Percentiles rank a stretch among this genome's conserved stretches.
phyloP scores from a whole-genome alignment of 192 early-diverging fungal species.

The Oehlia diaphana region DNA sequence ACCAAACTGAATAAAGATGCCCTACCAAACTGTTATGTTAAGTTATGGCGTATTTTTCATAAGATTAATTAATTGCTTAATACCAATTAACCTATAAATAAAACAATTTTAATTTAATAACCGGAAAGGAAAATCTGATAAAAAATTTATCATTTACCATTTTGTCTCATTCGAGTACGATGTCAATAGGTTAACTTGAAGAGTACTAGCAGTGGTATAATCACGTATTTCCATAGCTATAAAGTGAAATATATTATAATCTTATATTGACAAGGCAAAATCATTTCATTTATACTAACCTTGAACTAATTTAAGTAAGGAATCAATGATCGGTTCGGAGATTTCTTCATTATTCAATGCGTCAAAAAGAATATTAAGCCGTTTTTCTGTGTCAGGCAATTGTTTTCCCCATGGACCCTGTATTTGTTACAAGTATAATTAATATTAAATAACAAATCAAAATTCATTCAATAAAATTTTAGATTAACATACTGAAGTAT shows the following conservation, averaged over 20 bases:
- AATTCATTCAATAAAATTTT: neutral
- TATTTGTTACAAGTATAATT: neutral
- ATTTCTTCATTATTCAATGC: constrained; percentile 81
- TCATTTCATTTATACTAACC: constrained; percentile 37
- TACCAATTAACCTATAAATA: neutral
- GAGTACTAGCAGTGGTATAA: constrained; percentile 36
- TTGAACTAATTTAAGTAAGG: constrained; percentile 65
- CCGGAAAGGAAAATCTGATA: neutral
- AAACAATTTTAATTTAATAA: neutral
- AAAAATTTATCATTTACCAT: neutral
- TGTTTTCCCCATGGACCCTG: constrained; percentile 72
- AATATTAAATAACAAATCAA: too few species aligned
- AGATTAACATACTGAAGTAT: constrained; percentile 41
- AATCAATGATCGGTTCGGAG: constrained; percentile 56
- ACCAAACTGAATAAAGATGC: too few species aligned
- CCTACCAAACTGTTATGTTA: neutral
- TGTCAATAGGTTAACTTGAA: neutral
- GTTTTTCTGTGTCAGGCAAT: constrained; percentile 83
- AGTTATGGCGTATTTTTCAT: neutral
- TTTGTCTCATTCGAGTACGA: constrained; percentile 32
- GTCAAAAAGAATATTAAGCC: constrained; percentile 80
- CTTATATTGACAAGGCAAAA: too few species aligned
- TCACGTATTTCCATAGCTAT: constrained; percentile 30
- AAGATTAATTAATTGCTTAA: constrained; percentile 10
- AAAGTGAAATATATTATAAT: neutral